Evolutionary conservation across 2,329 filamentous ascomycete genomes (phyloP).

Genomic region (Fusarium cicatricum): DNA sequence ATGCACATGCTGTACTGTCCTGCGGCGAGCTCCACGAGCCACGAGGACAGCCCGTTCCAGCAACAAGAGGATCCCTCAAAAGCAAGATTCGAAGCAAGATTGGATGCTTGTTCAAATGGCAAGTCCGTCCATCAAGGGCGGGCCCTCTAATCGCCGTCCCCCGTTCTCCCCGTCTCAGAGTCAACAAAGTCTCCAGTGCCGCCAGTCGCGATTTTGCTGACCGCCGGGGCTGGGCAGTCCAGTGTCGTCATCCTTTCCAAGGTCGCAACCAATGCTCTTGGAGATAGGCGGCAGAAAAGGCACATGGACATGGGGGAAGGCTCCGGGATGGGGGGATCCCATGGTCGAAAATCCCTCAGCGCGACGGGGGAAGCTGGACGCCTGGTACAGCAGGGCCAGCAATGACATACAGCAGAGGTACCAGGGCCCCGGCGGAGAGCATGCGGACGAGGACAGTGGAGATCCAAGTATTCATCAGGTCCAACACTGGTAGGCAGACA

Average conservation of each 20-base stretch:
- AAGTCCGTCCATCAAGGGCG: constrained; percentile 18
- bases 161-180: constrained; percentile 8
- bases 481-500: constrained; percentile 5
- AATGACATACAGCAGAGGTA: constrained; percentile 41
- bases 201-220: constrained; percentile 42
- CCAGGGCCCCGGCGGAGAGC: constrained; percentile 28
- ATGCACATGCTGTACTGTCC: not conserved
- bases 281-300: constrained; percentile 33
- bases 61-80: constrained; percentile 1
- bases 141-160: constrained; percentile 14
- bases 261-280: constrained; percentile 27
- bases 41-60: constrained; percentile 19
- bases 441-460: constrained; percentile 24
- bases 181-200: constrained; percentile 25
- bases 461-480: constrained; percentile 24
- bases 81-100: constrained; percentile 14
- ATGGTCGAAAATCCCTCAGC: constrained; percentile 43
- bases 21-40: constrained; percentile 1
- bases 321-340: constrained; percentile 20
- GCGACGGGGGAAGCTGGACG: constrained; percentile 23
- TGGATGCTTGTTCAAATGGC: not conserved
- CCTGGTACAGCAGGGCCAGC: constrained; percentile 31
- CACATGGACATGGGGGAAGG: constrained; percentile 32
- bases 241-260: constrained; percentile 40
- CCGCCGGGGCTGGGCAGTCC: constrained; percentile 36